These are phyloP conservation scores for Wickerhamiella musiphila DNA, from an alignment of 805 yeast species.

Conservation along the genomic window DNA sequence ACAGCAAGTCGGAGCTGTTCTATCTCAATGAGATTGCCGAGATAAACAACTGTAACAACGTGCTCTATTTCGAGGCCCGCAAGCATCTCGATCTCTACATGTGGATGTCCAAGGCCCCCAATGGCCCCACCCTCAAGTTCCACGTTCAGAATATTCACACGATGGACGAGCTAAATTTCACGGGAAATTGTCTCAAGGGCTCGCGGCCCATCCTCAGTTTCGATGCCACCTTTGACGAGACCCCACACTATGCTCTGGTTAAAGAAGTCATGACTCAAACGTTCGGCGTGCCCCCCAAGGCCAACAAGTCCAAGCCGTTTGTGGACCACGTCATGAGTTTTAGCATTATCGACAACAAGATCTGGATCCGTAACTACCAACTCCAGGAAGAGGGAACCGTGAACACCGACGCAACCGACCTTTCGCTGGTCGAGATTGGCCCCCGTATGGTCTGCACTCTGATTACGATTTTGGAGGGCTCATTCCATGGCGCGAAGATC, in stretches of 20 bases:
- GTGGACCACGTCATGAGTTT: slow-evolving; percentile 90
- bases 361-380: slow-evolving; percentile 93
- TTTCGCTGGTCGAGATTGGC: slow-evolving; percentile 83
- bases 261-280: slow-evolving; percentile 69
- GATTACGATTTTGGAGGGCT: slow-evolving; percentile 84
- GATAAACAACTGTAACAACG: slow-evolving; percentile 89
- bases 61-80: slow-evolving; percentile 86
- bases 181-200: slow-evolving; percentile 91
- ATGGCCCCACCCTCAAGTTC: slow-evolving; percentile 92
- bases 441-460: slow-evolving; percentile 90
- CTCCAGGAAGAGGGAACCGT: slow-evolving; percentile 38
- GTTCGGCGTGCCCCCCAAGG: slow-evolving; percentile 90
- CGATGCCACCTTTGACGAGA: slow-evolving; percentile 56
- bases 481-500: slow-evolving; percentile 94
- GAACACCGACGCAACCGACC: slow-evolving; percentile 30
- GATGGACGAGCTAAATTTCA: slow-evolving; percentile 85
- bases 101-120: slow-evolving; percentile 93
- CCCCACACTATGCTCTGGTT: slow-evolving; percentile 53
- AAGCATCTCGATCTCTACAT: slow-evolving; percentile 88
- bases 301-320: slow-evolving; percentile 87
- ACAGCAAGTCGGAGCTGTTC: slow-evolving; percentile 72
- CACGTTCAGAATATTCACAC: slow-evolving; percentile 91
- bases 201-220: slow-evolving; percentile 87
- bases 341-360: slow-evolving; percentile 77
- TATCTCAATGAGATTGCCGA: slow-evolving; percentile 94